phyloP scores from a whole-genome alignment of 805 yeast species.

The Barnettozyma salicaria region DNA sequence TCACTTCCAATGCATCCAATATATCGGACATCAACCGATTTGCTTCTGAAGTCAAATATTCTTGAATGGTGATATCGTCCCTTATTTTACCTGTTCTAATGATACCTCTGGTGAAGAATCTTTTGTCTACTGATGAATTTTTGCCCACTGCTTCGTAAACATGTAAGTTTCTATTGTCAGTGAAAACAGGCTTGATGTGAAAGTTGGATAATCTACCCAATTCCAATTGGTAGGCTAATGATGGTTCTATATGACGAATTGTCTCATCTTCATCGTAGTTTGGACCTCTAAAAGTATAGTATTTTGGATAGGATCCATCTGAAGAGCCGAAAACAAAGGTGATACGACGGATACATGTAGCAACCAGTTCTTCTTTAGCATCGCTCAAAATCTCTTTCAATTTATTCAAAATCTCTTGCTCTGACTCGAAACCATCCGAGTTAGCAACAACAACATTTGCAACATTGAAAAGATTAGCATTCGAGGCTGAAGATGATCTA shows the following conservation, averaged over 20 bases:
- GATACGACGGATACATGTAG: slow-evolving; percentile 81
- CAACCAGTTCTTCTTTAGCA: slow-evolving; percentile 59
- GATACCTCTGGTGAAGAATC: slow-evolving; percentile 96
- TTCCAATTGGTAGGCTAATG: slow-evolving; percentile 95
- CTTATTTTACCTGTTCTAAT: slow-evolving; percentile 93
- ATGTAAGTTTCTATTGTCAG: slow-evolving; percentile 95
- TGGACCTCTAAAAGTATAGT: slow-evolving; percentile 92
- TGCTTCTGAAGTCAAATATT: slow-evolving; percentile 93
- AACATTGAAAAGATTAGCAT: slow-evolving; percentile 59
- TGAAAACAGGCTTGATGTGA: slow-evolving; percentile 88
- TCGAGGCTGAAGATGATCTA: slow-evolving; percentile 30
- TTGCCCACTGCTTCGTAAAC: slow-evolving; percentile 96
- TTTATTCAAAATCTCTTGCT: slow-evolving; percentile 58
- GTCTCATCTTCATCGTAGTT: slow-evolving; percentile 81
- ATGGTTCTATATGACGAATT: slow-evolving; percentile 97
- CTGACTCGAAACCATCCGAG: slow-evolving; percentile 67
- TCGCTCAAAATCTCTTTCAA: slow-evolving; percentile 62
- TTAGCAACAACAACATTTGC: slow-evolving; percentile 73
- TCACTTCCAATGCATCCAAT: slow-evolving; percentile 88
- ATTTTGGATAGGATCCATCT: slow-evolving; percentile 87
- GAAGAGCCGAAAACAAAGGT: slow-evolving; percentile 83
- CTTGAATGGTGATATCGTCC: slow-evolving; percentile 88
- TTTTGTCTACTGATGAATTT: slow-evolving; percentile 86
- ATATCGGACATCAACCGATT: slow-evolving; percentile 94
- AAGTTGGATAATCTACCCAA: slow-evolving; percentile 91